Evolutionary conservation across 768 basidiomycete genomes (phyloP).

Genomic region (Phaffia australis): DNA sequence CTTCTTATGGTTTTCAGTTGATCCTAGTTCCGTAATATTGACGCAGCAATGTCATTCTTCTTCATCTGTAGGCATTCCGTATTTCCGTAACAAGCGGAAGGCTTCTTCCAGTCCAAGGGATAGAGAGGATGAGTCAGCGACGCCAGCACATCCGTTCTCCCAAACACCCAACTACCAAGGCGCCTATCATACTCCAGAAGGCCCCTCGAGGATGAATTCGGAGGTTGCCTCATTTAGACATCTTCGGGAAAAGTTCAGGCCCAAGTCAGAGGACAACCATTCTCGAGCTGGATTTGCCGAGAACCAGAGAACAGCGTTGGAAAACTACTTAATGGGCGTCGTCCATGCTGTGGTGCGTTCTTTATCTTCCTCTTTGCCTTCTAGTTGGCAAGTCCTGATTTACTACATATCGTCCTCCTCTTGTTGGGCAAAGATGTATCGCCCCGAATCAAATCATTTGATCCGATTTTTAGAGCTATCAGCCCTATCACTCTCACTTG

Average conservation of each 20-base stretch:
- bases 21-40: conserved; percentile 7
- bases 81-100: conserved; percentile 49
- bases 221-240: conserved; percentile 48
- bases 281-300: conserved; percentile 62
- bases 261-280: conserved; percentile 41
- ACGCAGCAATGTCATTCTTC: conserved; percentile 38
- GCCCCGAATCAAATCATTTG: conserved; percentile 78
- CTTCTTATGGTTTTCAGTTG: background rate
- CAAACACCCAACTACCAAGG: background rate
- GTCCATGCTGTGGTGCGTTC: conserved; percentile 73
- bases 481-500: conserved; percentile 68
- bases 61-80: conserved; percentile 57
- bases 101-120: background rate
- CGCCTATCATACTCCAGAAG: background rate
- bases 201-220: background rate
- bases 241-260: conserved; percentile 46
- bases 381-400: background rate
- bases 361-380: background rate
- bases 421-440: conserved; percentile 66
- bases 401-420: background rate
- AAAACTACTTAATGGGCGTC: conserved; percentile 75
- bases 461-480: conserved; percentile 86
- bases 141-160: conserved; percentile 5
- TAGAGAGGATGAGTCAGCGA: no score
- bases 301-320: conserved; percentile 66